phyloP scores from a whole-genome alignment of 2,329 filamentous ascomycete genomes.

The Parastagonospora avenae region DNA sequence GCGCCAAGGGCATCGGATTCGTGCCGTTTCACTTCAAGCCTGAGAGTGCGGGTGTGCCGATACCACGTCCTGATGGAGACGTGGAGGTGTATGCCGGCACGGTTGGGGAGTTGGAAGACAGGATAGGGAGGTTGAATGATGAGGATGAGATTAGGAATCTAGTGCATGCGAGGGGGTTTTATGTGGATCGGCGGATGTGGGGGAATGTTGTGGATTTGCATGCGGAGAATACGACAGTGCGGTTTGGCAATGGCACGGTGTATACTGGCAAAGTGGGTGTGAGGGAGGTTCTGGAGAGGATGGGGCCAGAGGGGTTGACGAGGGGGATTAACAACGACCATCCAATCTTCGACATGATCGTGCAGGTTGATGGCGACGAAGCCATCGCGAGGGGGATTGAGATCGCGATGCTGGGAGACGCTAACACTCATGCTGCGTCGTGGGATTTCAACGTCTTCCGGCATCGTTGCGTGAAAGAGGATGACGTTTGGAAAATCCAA shows the following conservation, averaged over 20 bases:
- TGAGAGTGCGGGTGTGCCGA: slow-evolving; percentile 23
- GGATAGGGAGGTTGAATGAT: slow-evolving; percentile 25
- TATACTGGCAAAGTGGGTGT: slow-evolving; percentile 19
- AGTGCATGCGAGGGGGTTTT: slow-evolving; percentile 31
- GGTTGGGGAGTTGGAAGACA: slow-evolving; percentile 12
- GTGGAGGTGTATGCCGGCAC: slow-evolving; percentile 13
- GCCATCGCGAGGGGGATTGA: slow-evolving; percentile 27
- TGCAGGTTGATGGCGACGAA: slow-evolving; percentile 16
- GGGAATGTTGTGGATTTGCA: slow-evolving; percentile 29
- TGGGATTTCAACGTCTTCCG: slow-evolving; percentile 36
- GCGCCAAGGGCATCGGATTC: slow-evolving; percentile 15
- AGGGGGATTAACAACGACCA: slow-evolving; percentile 32
- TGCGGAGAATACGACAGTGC: slow-evolving; percentile 13
- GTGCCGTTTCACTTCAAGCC: slow-evolving; percentile 31
- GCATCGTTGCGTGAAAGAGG: slow-evolving; percentile 25
- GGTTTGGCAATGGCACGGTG: slow-evolving; percentile 6
- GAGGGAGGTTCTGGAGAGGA: slow-evolving; percentile 20
- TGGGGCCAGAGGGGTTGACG: slow-evolving; percentile 26
- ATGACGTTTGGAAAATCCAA: slow-evolving; percentile 22
- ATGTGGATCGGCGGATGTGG: slow-evolving; percentile 34
- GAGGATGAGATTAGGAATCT: slow-evolving; percentile 32
- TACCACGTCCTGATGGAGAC: slow-evolving; percentile 14
- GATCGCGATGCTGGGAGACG: slow-evolving; percentile 29
- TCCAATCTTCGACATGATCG: slow-evolving; percentile 30
- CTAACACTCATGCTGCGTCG: slow-evolving; percentile 17